Evolutionary conservation across 2,329 filamentous ascomycete species (phyloP).

Genomic region (Curvularia hawaiiensis): DNA sequence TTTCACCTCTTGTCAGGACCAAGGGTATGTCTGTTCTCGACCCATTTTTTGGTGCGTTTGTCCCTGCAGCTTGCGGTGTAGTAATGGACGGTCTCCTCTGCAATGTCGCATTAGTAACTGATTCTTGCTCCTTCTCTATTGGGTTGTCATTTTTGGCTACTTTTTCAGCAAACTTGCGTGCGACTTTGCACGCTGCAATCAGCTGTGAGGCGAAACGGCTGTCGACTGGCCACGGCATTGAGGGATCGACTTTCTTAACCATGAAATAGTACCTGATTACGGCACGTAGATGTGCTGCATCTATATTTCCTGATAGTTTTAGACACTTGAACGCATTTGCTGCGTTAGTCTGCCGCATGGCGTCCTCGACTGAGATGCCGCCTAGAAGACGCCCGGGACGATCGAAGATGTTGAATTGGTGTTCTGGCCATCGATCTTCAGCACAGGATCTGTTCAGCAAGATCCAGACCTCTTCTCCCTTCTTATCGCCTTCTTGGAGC

Average conservation of each 20-base stretch:
- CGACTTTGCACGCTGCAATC: not conserved
- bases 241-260: not conserved
- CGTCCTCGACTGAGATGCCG: not conserved
- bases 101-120: not conserved
- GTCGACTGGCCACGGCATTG: not conserved
- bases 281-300: not conserved
- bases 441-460: not conserved
- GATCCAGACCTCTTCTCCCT: not conserved
- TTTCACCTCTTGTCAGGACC: not conserved
- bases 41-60: not conserved
- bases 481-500: not conserved
- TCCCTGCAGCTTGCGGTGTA: not conserved
- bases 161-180: not conserved
- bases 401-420: not conserved
- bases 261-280: constrained; percentile 1
- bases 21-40: not conserved
- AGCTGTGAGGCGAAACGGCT: not conserved
- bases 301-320: not conserved
- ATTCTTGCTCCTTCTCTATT: not conserved
- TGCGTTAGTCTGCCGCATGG: not conserved
- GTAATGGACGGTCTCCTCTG: not conserved
- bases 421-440: not conserved
- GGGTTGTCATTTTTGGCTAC: not conserved
- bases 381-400: not conserved
- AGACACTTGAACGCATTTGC: not conserved